Percentiles rank a stretch among this genome's conserved stretches.
phyloP scores from a whole-genome alignment of 2,329 filamentous ascomycete species.

The Elsinoe arachidis region DNA sequence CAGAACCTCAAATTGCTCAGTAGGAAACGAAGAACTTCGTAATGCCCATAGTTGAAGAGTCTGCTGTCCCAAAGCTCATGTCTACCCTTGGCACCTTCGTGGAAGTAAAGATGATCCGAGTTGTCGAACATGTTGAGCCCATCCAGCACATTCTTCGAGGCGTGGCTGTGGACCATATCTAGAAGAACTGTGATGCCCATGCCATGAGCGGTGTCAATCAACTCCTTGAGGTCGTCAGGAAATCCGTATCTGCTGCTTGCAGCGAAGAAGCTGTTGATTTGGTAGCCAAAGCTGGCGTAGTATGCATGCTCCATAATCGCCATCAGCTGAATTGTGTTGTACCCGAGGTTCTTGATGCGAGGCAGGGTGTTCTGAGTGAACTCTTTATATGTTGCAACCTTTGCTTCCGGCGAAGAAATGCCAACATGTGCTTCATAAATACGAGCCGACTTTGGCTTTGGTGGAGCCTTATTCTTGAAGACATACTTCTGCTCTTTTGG shows the following conservation, averaged over 20 bases:
- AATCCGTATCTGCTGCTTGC: slow-evolving; percentile 90
- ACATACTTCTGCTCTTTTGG: slow-evolving; percentile 65
- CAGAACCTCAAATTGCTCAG: slow-evolving; percentile 94
- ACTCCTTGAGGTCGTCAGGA: slow-evolving; percentile 90
- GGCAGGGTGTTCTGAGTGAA: slow-evolving; percentile 90
- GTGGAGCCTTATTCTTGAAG: slow-evolving; percentile 75
- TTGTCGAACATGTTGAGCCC: slow-evolving; percentile 95
- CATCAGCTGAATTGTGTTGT: slow-evolving; percentile 98
- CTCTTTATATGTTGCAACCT: slow-evolving; percentile 91
- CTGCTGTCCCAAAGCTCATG: slow-evolving; percentile 96
- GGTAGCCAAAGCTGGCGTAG: slow-evolving; percentile 97
- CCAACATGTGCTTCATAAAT: slow-evolving; percentile 99
- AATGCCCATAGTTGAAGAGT: slow-evolving; percentile 91
- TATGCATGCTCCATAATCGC: slow-evolving; percentile 99
- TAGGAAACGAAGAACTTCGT: slow-evolving; percentile 92
- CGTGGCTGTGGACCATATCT: slow-evolving; percentile 95
- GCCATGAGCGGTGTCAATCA: slow-evolving; percentile 88
- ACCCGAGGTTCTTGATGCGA: slow-evolving; percentile 79
- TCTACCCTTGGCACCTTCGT: slow-evolving; percentile 70
- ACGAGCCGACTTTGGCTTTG: slow-evolving; percentile 75
- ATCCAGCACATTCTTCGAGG: slow-evolving; percentile 93
- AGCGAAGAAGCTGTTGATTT: slow-evolving; percentile 98
- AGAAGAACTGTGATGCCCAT: slow-evolving; percentile 85
- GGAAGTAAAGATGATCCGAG: slow-evolving; percentile 92
- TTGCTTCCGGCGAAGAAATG: slow-evolving; percentile 84